A percentile compares a stretch with the other conserved stretches of the same genome.
phyloP scores from a whole-genome alignment of 192 early-diverging fungal genomes.

The Thamnidium elegans region DNA sequence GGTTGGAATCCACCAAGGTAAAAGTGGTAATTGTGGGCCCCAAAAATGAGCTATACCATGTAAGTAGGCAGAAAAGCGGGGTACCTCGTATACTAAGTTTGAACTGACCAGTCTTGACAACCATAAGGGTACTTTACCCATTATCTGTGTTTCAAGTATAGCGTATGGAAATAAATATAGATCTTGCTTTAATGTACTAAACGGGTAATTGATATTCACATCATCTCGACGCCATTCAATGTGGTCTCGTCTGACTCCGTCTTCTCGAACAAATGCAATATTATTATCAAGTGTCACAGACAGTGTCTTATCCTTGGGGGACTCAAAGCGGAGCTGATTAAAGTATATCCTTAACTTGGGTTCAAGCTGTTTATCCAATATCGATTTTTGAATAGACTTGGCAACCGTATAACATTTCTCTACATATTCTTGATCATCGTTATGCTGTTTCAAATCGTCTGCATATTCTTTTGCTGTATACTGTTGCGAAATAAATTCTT shows the following conservation, averaged over 20 bases:
- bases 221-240: conserved; percentile 54
- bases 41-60: conserved; percentile 43
- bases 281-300: conserved; percentile 93
- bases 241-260: conserved; percentile 75
- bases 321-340: conserved; percentile 95
- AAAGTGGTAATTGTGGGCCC: conserved; percentile 34
- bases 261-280: conserved; percentile 91
- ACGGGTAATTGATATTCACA: conserved; percentile 71
- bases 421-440: background rate
- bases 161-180: conserved; percentile 81
- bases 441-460: background rate
- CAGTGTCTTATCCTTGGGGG: conserved; percentile 88
- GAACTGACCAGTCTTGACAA: conserved; percentile 63
- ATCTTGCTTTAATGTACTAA: conserved; percentile 70
- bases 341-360: conserved; percentile 81
- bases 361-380: conserved; percentile 54
- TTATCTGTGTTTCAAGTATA: conserved; percentile 82
- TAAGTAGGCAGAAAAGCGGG: conserved; percentile 41
- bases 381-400: conserved; percentile 47
- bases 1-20: conserved; percentile 41
- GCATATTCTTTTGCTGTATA: conserved; percentile 46
- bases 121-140: conserved; percentile 77
- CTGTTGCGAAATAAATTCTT: conserved; percentile 71
- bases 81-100: conserved; percentile 40
- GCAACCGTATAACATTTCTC: conserved; percentile 39